These are phyloP conservation scores for Hypomyces rosellus DNA, from an alignment of 2,329 filamentous ascomycete species.

Conservation along the genomic window DNA sequence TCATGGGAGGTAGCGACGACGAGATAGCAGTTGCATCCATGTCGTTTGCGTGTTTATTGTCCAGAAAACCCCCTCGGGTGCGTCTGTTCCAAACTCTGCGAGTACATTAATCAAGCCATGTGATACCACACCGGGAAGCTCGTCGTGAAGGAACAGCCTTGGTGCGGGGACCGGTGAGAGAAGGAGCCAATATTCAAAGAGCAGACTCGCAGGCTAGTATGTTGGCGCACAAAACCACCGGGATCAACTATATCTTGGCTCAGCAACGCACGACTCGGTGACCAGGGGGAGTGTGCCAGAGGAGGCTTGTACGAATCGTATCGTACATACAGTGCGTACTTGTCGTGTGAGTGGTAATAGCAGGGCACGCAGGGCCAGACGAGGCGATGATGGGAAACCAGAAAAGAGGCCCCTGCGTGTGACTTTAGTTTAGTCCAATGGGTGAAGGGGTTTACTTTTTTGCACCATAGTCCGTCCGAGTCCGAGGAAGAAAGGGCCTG, in stretches of 20 bases:
- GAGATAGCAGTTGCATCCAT: neutral
- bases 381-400: too few relatives aligned
- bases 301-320: too few relatives aligned
- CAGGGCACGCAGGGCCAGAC: too few relatives aligned
- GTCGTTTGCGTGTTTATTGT: neutral
- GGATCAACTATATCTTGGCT: constrained; percentile 5
- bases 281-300: constrained; percentile 2
- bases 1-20: neutral
- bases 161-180: constrained; percentile 20
- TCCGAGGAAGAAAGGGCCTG: too few relatives aligned
- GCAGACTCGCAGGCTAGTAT: neutral
- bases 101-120: constrained; percentile 4
- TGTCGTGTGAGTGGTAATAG: too few relatives aligned
- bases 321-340: too few relatives aligned
- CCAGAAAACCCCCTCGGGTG: neutral
- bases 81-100: neutral
- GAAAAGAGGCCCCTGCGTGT: too few relatives aligned
- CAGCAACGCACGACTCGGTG: constrained; percentile 10
- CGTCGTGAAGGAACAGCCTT: constrained; percentile 6
- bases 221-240: neutral
- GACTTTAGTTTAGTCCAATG: too few relatives aligned
- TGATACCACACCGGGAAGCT: constrained; percentile 10
- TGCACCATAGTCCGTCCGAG: too few relatives aligned
- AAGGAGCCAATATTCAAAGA: constrained; percentile 12
- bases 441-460: neutral